Conservation (phyloP, 108 stramenopile species). For the Cylindrotheca closterium region DNA sequence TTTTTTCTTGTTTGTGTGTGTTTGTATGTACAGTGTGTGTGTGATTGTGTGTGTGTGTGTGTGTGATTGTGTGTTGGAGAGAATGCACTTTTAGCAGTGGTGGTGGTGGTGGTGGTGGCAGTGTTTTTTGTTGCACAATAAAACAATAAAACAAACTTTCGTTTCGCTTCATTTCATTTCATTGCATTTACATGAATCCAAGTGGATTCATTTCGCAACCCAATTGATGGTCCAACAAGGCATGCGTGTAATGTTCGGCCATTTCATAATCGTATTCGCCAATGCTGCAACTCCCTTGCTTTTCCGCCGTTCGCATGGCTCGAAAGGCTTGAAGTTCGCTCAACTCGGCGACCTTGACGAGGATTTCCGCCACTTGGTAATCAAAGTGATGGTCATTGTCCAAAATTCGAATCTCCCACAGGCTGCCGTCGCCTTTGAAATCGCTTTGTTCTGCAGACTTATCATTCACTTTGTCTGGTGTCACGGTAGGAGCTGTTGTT, state of each 20-base stretch:
- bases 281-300: neutral
- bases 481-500: neutral
- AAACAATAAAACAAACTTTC: too few relatives aligned
- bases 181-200: neutral
- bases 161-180: too few relatives aligned
- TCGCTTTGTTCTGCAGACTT: neutral
- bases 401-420: neutral
- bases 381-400: neutral
- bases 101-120: too few relatives aligned
- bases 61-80: too few relatives aligned
- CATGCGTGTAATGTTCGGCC: neutral
- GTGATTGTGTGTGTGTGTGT: too few relatives aligned
- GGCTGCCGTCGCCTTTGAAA: neutral
- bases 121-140: too few relatives aligned
- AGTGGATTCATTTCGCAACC: neutral
- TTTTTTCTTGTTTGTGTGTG: too few relatives aligned
- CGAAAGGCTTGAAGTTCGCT: neutral
- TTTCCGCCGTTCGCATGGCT: neutral
- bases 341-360: neutral
- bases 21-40: too few relatives aligned
- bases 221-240: neutral
- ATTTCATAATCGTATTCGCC: constrained; percentile 1
- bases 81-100: too few relatives aligned
- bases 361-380: neutral
- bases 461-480: neutral